Evolutionary conservation across 441 rosid genomes (phyloP), one percentile per base, ranked within the genome.

Genomic region (Erysimum pusillum): DNA sequence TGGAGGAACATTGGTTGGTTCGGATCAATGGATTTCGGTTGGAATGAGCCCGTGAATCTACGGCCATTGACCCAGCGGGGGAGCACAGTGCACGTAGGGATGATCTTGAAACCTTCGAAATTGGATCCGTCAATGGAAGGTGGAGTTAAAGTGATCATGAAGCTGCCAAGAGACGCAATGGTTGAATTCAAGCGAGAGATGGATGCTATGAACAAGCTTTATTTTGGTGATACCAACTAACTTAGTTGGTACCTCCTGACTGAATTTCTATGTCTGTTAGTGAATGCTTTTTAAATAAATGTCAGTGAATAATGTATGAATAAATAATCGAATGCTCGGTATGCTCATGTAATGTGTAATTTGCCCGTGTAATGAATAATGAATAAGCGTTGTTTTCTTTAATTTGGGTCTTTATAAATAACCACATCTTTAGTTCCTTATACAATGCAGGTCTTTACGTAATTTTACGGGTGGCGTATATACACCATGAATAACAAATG

Each of bases 1-100:
- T 80, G 85, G 85, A 86, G 87, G 45, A 85, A 79, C 52, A 32
- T 84, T 18, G 79, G 86, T 1, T 34, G 73, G 4, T 20, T 73
- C 2, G 82, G 75, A 44, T 81, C 77, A 5, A 52, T 69, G 5
- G 85, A 84, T 80, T 86, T 86, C 15, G 86, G 88, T 22, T 86
- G 85, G 87, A 69, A 76, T 13, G 78, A 58, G 3, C 57, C 83
- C 0, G 82, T 83, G 61, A 86, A 86, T 68, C 44, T 75, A 53
- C 17, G 52, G 52, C 17, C 17, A 15, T 10, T 46, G 10, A 46
- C 9, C 10, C 17, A 8, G 17, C 52, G 15, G 17, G 5, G 28
- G 7, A 54, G 59, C 18, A 17, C 59, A 28, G 31, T 4, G 4
- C 74, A 81, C 8, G 15, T 83, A 42, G 78, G 83, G 15, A 46